Base-by-base conservation (phyloP, 768 basidiomycete genomes). In the Boletus insuetus region DNA sequence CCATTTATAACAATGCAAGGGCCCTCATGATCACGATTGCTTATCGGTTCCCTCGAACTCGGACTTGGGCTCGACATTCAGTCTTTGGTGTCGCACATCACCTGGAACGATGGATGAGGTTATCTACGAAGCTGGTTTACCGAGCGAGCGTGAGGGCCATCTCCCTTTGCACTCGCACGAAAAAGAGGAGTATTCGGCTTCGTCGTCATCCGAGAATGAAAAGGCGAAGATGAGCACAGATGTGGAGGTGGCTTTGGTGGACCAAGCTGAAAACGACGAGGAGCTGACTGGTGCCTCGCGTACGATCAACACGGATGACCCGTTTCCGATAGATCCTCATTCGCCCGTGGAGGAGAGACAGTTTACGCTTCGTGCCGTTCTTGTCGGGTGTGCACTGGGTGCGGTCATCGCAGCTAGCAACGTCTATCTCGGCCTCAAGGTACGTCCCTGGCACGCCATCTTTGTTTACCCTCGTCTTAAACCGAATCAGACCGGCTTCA, bases 391-490 rank as follows among this genome's bases (percentile, higher is more conserved):
- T 60, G 56, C 51, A 16, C 74, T 86, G 29, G 81, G 83, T 31
- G 80, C 77, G 39, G 58, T 85, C 65, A 80, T 85, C 26, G 78
- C 80, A 45, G 81, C 84, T 13, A 82, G 81, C 46, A 84, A 84
- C 66, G 81, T 87, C 55, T 86, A 87, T 66, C 80, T 86, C 20
- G 83, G 86, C 38, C 68, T 86, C 54, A 86, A 87, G 72, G 68
- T 63, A 35, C 16, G 58, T 44, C 7, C 7, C 32, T 37, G 13
- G 17, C 11, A 32, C 32, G 29, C 22, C 46, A 14, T 49, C 55
- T 20, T 45, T 8, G 9, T 48, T 22, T 3, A 8, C 13, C n/a
- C 22, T 46, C 24, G n/a, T 20, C 17, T 35, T 47, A 31, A 55
- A 52, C 46, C 20, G 16, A 8, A 51, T n/a, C 41, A 69, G 69